Percentiles rank a stretch among this genome's conserved stretches.
Evolutionary conservation across 2,329 filamentous ascomycete genomes (phyloP).

Genomic region (Nectriaceae sp.): DNA sequence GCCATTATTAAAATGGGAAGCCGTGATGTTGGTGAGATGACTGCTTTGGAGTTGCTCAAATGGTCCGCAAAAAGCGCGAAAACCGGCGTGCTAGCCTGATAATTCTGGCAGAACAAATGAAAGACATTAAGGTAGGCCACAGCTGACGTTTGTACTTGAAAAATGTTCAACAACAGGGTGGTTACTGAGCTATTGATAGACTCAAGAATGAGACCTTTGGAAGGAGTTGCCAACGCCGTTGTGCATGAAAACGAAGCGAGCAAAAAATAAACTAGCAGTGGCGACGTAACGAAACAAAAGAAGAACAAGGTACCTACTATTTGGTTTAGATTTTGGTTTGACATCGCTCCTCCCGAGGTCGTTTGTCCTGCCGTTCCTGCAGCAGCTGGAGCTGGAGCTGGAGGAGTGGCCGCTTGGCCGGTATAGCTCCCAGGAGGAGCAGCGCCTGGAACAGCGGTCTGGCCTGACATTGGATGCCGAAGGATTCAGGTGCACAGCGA

Average conservation of each 20-base stretch:
- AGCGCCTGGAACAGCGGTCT: slow-evolving; percentile 31
- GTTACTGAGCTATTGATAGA: no score
- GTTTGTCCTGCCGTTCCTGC: slow-evolving; percentile 31
- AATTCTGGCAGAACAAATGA: no score
- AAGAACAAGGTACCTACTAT: slow-evolving; percentile 68
- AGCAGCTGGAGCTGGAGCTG: slow-evolving; percentile 30
- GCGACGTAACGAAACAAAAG: neutral
- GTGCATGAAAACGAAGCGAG: neutral
- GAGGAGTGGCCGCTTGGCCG: slow-evolving; percentile 36
- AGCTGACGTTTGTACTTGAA: no score
- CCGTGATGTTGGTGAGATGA: no score
- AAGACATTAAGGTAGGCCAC: no score
- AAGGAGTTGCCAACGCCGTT: no score
- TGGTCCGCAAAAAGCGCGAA: no score
- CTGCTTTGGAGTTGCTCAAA: no score
- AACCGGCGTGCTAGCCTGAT: no score
- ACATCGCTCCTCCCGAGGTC: slow-evolving; percentile 52
- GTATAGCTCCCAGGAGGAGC: slow-evolving; percentile 33
- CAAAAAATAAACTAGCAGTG: neutral
- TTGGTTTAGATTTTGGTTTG: slow-evolving; percentile 90
- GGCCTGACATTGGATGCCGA: slow-evolving; percentile 35
- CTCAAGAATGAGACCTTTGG: no score
- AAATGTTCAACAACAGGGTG: no score
- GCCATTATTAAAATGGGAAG: no score
- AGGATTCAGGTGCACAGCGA: neutral